Evolutionary conservation across 1,284 basidiomycete species (phyloP).

Genomic region (Leccinum griseonigrum): DNA sequence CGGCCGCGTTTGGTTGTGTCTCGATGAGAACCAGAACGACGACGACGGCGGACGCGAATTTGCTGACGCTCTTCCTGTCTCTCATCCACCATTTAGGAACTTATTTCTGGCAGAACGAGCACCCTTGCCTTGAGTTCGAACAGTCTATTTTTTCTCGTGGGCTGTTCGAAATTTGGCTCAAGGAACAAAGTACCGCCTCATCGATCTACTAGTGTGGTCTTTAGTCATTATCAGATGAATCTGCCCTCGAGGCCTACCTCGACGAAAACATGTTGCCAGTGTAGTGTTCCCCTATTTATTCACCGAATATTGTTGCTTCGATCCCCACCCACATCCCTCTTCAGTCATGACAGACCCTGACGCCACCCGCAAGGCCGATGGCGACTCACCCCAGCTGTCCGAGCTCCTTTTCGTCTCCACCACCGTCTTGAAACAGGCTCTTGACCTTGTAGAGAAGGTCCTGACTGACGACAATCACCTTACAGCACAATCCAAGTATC

Average conservation of each 20-base stretch:
- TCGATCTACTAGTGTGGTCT: neutral
- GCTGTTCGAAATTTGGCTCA: conserved; percentile 75
- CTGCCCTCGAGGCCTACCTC: conserved; percentile 28
- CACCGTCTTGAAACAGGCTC: conserved; percentile 64
- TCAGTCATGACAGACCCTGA: conserved; percentile 20
- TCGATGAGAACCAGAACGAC: conserved; percentile 52
- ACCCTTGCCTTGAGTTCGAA: conserved; percentile 79
- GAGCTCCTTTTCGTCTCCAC: conserved; percentile 64
- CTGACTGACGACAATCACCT: conserved; percentile 68
- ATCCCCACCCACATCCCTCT: conserved; percentile 4
- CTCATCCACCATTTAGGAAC: conserved; percentile 51
- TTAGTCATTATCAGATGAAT: conserved; percentile 13
- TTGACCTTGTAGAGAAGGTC: conserved; percentile 65
- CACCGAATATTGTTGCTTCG: neutral
- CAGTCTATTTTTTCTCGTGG: conserved; percentile 46
- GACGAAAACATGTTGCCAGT: conserved; percentile 14
- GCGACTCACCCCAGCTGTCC: conserved; percentile 33
- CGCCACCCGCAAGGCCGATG: conserved; percentile 5
- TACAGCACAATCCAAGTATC: conserved; percentile 58
- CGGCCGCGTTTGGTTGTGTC: conserved; percentile 13
- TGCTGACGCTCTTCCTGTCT: conserved; percentile 61
- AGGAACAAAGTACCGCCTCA: conserved; percentile 46
- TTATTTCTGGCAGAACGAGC: conserved; percentile 59
- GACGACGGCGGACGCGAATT: conserved; percentile 62
- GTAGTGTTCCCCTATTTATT: conserved; percentile 20